Conservation (phyloP, 2,329 filamentous ascomycete genomes). For the Colletotrichum tabaci region DNA sequence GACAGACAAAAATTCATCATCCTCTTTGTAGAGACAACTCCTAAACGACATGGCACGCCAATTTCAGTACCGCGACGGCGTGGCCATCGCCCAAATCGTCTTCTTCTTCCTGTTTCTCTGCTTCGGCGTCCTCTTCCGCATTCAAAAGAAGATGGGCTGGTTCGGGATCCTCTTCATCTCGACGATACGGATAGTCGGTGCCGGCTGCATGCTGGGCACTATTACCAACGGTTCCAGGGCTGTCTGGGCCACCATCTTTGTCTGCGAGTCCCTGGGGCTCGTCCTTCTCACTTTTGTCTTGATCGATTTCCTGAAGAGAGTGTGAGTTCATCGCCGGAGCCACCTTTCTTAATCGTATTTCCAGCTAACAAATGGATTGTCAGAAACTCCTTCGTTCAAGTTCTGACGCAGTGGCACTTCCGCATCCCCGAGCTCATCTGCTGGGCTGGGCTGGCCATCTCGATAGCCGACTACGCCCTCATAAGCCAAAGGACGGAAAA, state of each 20-base stretch:
- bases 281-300: constrained; percentile 40
- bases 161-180: constrained; percentile 41
- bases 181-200: constrained; percentile 44
- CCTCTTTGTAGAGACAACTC: background rate
- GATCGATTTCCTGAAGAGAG: constrained; percentile 39
- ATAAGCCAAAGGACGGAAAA: constrained; percentile 36
- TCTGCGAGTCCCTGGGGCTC: constrained; percentile 44
- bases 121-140: constrained; percentile 15
- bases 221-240: constrained; percentile 37
- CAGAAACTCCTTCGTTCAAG: constrained; percentile 31
- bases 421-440: constrained; percentile 44
- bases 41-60: constrained; percentile 9
- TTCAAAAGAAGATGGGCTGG: constrained; percentile 34
- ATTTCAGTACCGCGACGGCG: constrained; percentile 35
- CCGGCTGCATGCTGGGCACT: constrained; percentile 44
- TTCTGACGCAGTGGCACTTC: constrained; percentile 40
- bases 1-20: too few species aligned
- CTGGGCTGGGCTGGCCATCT: constrained; percentile 44
- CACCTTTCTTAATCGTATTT: background rate
- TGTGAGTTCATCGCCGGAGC: constrained; percentile 12
- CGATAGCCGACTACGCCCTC: constrained; percentile 43
- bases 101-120: constrained; percentile 16
- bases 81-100: constrained; percentile 33
- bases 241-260: constrained; percentile 44
- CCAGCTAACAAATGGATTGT: background rate